Base-by-base conservation (phyloP, 148 eudicot species). In the Spergularia marina region DNA sequence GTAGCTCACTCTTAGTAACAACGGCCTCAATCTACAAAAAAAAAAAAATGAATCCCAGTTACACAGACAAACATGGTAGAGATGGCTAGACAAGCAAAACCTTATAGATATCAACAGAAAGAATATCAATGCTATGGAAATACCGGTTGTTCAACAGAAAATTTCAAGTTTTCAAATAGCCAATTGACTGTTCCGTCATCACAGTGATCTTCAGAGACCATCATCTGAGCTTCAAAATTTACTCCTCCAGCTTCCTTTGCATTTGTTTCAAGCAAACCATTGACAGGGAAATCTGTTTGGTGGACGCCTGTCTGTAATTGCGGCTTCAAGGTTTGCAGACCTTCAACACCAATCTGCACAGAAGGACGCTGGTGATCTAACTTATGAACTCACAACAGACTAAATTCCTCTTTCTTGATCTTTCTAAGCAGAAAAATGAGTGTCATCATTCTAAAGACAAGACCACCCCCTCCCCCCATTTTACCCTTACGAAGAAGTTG, bases 91-190 rank as follows among this genome's bases (percentile, higher is more conserved):
- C 53, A 53, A 1, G 6, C 6, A 51, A 30, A 23, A 40, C 20
- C 6, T 7, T n/a, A 1, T n/a, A 21, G 10, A 54, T 44, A 15
- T 1, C 41, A 25, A 30, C 10, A n/a, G 40, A 58, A 51, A 62
- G 20, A 55, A 2, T 49, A n/a, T 17, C 12, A 63, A 16, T 41
- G 53, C 20, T 61, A 53, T 20, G 36, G 71, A 79, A 66, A 71
- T 88, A 95, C 99, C 87, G 98, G 98, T 68, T 92, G 90, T 47
- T 88, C 89, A 74, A 91, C 88, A 49, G 97, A 88, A 62, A 95
- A 89, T 75, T 79, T 90, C 53, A 95, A 78, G 80, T 91, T 91
- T 70, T 95, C 97, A 57, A 91, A 85, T 72, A 69, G 72, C 98
- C 94, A 92, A 57, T 84, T 82, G 63, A 61, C 89, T 72, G 77